Evolutionary conservation across 225 moss, liverwort and hornwort genomes (phyloP).

Genomic region (Marchantia polymorpha): DNA sequence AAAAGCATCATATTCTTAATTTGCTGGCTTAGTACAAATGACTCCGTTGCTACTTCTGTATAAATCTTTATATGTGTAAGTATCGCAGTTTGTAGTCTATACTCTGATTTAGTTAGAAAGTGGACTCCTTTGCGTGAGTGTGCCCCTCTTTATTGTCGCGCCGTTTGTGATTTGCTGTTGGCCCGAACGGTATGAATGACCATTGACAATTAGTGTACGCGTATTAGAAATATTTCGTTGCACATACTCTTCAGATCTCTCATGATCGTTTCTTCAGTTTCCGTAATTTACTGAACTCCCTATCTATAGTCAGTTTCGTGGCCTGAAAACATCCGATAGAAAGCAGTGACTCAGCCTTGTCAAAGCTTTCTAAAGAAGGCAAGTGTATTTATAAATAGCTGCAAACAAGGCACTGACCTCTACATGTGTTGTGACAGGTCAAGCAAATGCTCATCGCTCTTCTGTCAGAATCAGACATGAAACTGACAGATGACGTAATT

Average conservation of each 20-base stretch:
- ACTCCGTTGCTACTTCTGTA: background rate
- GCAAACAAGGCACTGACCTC: background rate
- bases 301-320: background rate
- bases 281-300: too few relatives aligned
- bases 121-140: background rate
- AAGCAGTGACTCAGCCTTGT: background rate
- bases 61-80: background rate
- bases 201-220: too few relatives aligned
- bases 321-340: background rate
- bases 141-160: background rate
- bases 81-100: background rate
- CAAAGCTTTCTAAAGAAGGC: background rate
- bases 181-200: too few relatives aligned
- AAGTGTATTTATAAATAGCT: background rate
- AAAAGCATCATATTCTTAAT: background rate
- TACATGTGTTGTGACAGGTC: conserved; percentile 44
- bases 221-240: too few relatives aligned
- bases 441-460: conserved; percentile 82
- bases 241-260: too few relatives aligned
- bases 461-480: conserved; percentile 77
- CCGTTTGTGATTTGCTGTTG: background rate
- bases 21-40: background rate
- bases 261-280: too few relatives aligned
- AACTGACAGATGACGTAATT: conserved; percentile 75
- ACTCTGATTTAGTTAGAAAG: too few relatives aligned